phyloP scores from a whole-genome alignment of 345 rosid genomes.

The Turritis glabra region DNA sequence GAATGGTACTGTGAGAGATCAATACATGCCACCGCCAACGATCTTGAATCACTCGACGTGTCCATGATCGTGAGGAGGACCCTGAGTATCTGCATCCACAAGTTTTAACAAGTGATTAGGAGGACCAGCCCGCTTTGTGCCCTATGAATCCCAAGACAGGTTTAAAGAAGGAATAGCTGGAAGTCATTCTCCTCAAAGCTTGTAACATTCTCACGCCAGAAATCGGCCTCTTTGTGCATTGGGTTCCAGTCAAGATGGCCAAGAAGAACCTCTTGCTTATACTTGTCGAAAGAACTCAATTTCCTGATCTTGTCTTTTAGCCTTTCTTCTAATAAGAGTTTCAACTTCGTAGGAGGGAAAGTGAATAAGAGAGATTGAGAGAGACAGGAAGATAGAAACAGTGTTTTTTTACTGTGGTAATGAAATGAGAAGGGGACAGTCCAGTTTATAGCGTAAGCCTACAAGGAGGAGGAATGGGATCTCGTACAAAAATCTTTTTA shows the following conservation, averaged over 20 bases:
- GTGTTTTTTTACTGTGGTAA: no score
- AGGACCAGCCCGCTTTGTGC: no score
- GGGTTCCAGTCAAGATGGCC: no score
- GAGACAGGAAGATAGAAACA: no score
- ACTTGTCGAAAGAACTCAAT: slow-evolving; percentile 91
- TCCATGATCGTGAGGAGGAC: slow-evolving; percentile 89
- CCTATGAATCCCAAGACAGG: neutral
- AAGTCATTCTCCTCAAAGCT: slow-evolving; percentile 90
- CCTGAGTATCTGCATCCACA: slow-evolving; percentile 69
- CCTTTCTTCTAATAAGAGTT: no score
- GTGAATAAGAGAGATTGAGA: no score
- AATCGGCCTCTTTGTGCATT: slow-evolving; percentile 75
- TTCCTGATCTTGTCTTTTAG: slow-evolving; percentile 75
- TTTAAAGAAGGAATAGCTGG: slow-evolving; percentile 59
- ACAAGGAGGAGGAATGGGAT: no score
- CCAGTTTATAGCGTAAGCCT: no score
- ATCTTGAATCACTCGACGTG: slow-evolving; percentile 78
- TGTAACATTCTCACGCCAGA: slow-evolving; percentile 90
- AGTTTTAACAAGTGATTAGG: neutral
- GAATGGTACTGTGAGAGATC: slow-evolving; percentile 91
- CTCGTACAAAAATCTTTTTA: no score
- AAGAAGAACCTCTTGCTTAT: slow-evolving; percentile 94
- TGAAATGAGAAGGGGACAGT: no score
- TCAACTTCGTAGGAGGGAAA: no score
- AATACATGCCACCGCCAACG: slow-evolving; percentile 83